Evolutionary conservation across 2,329 filamentous ascomycete genomes (phyloP), one percentile per base, ranked within the genome.

Genomic region (Aspergillus neoniger): DNA sequence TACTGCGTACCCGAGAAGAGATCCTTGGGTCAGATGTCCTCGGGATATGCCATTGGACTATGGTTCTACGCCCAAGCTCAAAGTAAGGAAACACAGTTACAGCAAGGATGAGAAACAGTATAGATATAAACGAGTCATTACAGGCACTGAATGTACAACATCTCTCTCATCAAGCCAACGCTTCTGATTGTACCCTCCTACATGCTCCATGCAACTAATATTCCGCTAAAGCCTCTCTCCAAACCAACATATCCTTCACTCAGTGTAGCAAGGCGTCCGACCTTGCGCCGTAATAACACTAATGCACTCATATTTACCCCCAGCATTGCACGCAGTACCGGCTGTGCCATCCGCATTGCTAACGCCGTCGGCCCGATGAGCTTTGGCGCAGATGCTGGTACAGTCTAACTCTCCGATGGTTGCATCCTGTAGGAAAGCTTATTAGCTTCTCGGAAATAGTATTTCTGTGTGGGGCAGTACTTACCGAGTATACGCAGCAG

Each of bases 401-500:
- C 58, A 60, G 28, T 60, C 58, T 9, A 60, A 19, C 21, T 60
- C 54, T 12, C 52, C 58, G 30, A 28, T 10, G 2, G 17, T 56
- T 3, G 52, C 52, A 36, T 56, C 58, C 58, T 59, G 28, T 17
- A 15, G 8, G 9, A 3, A 5, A 41, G 2, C 10, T 7, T 14
- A 36, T 38, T 5, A 30, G 36, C 36, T n/a, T 12, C 19, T 2
- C 12, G 32, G 32, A 2, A 5, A 36, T 6, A 14, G 10, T 36
- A 36, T 2, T 15, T 5, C 12, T 15, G 32, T 1, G 5, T 30
- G 28, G 12, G 12, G 1, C 2, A 14, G 12, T 36, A 19, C 47
- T 5, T 49, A 60, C 58, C 2, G 58, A 60, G 44, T 60, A 60
- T 5, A 60, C 58, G 28, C 58, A 60, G 47, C 58, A 60, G 25